Evolutionary conservation across 768 basidiomycete genomes (phyloP).

Genomic region (Collybiopsis confluens): DNA sequence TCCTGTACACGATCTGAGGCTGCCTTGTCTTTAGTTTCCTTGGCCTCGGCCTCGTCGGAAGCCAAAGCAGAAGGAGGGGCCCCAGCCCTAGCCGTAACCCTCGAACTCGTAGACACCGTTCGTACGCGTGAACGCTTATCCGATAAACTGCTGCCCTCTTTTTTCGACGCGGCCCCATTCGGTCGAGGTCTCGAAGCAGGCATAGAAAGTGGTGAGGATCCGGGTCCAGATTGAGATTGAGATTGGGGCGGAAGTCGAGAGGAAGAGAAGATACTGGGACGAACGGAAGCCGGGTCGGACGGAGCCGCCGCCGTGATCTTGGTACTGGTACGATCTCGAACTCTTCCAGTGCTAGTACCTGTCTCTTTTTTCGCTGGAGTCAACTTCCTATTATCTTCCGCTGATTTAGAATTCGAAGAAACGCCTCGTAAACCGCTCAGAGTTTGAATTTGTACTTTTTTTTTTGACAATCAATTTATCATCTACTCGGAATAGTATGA

Average conservation of each 20-base stretch:
- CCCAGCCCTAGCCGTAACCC: background rate
- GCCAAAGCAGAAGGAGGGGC: background rate
- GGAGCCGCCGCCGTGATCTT: background rate
- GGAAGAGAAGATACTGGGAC: background rate
- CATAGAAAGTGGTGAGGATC: background rate
- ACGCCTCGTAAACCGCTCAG: conserved; percentile 4
- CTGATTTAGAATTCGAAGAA: background rate
- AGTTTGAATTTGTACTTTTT: conserved; percentile 22
- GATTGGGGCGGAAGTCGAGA: background rate
- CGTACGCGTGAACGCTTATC: no score
- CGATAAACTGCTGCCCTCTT: no score
- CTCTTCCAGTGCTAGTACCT: no score
- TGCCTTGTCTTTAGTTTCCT: background rate
- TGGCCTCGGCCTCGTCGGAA: background rate
- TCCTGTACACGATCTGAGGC: no score
- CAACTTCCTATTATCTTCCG: background rate
- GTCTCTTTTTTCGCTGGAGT: background rate
- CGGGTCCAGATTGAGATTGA: background rate
- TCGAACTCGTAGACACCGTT: background rate
- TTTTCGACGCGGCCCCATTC: no score
- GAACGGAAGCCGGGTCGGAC: conserved; percentile 10
- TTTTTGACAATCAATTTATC: background rate
- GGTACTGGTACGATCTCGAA: background rate
- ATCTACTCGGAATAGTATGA: background rate
- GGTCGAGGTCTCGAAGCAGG: background rate